These are phyloP conservation scores for Erythrophleum fordii DNA, from an alignment of 306 rosid genomes.

Conservation along the genomic window DNA sequence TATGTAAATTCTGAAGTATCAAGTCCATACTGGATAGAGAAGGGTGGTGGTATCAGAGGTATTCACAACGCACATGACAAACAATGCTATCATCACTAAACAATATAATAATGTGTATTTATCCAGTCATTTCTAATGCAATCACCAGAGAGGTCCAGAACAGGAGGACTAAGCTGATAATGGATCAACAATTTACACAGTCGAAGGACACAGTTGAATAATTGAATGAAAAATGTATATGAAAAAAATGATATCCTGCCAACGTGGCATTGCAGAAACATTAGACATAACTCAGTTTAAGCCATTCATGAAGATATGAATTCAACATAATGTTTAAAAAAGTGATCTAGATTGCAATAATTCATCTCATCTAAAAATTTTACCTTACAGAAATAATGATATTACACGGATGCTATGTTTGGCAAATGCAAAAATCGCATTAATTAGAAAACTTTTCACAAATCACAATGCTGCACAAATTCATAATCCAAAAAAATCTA, in stretches of 20 bases:
- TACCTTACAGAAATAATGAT: background rate
- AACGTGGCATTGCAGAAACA: slow-evolving; percentile 9
- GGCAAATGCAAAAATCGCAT: slow-evolving; percentile 18
- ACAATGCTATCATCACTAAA: slow-evolving; percentile 37
- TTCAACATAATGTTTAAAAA: slow-evolving; percentile 13
- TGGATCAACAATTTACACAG: background rate
- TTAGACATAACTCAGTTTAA: slow-evolving; percentile 1
- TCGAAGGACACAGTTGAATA: slow-evolving; percentile 2
- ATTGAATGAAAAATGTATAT: background rate
- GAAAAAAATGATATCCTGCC: slow-evolving; percentile 1
- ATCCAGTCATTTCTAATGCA: slow-evolving; percentile 1
- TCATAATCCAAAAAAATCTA: background rate
- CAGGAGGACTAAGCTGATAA: slow-evolving; percentile 5
- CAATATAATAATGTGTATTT: background rate
- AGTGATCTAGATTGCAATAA: slow-evolving; percentile 13
- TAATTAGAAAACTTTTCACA: slow-evolving; percentile 16
- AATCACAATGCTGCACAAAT: slow-evolving; percentile 16
- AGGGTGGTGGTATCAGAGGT: slow-evolving; percentile 5
- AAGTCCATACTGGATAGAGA: slow-evolving; percentile 79
- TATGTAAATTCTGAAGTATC: slow-evolving; percentile 93
- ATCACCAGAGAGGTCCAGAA: slow-evolving; percentile 14
- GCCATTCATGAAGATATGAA: slow-evolving; percentile 30
- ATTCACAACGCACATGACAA: slow-evolving; percentile 18
- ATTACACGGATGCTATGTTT: background rate
- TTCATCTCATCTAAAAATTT: background rate